Evolutionary conservation across 2,329 filamentous ascomycete species (phyloP).

Genomic region (Camillea tinctor): DNA sequence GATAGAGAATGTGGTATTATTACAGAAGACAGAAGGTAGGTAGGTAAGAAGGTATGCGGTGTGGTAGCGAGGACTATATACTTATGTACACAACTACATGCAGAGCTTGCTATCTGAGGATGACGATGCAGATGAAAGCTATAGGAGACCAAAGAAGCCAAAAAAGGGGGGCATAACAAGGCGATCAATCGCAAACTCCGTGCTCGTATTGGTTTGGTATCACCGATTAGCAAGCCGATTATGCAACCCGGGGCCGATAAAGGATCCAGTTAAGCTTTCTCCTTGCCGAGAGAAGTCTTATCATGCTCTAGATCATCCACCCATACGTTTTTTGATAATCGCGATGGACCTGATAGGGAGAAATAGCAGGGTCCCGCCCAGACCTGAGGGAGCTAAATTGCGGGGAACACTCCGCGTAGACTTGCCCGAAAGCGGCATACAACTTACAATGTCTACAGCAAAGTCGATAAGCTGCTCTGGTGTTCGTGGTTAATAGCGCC

Average conservation of each 20-base stretch:
- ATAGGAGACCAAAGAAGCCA: not conserved
- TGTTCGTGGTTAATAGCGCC: not conserved
- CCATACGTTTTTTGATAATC: slow-evolving; percentile 22
- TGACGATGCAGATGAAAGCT: not conserved
- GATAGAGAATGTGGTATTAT: not conserved
- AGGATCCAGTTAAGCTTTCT: slow-evolving; percentile 9
- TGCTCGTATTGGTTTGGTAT: no score
- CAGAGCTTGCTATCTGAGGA: not conserved
- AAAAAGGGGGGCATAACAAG: not conserved
- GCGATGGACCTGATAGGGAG: slow-evolving; percentile 18
- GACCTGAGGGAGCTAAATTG: slow-evolving; percentile 20
- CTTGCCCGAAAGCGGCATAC: not conserved
- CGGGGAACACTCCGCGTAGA: slow-evolving; percentile 16
- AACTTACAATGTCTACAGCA: not conserved
- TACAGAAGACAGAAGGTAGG: not conserved
- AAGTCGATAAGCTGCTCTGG: not conserved
- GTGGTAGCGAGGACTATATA: not conserved
- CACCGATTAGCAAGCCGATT: slow-evolving; percentile 23
- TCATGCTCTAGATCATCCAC: slow-evolving; percentile 15
- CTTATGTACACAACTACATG: not conserved
- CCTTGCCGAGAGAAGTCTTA: slow-evolving; percentile 8
- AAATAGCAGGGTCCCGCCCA: slow-evolving; percentile 18
- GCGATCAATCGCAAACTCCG: not conserved
- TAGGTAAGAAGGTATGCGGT: not conserved
- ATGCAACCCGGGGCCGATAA: slow-evolving; percentile 26